phyloP scores from a whole-genome alignment of 768 basidiomycete species.

The Dioszegia hungarica region DNA sequence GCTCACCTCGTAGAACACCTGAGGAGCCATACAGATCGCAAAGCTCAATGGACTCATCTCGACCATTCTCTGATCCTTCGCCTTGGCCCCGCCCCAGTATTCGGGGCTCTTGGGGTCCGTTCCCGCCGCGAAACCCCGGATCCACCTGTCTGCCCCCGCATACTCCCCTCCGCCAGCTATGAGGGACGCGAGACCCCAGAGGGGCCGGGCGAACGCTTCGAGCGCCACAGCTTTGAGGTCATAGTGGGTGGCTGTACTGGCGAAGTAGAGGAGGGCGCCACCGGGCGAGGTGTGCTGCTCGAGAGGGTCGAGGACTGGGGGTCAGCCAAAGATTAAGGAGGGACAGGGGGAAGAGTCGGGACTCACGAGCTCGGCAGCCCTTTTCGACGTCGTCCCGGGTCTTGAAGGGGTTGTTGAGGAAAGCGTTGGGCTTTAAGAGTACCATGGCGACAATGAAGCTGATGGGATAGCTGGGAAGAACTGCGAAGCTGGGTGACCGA shows the following conservation, averaged over 20 bases:
- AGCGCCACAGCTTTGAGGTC: constrained; percentile 65
- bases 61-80: constrained; percentile 76
- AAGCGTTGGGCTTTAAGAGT: constrained; percentile 31
- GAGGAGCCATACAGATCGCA: constrained; percentile 61
- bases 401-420: constrained; percentile 57
- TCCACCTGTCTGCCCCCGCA: constrained; percentile 60
- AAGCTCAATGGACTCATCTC: constrained; percentile 75
- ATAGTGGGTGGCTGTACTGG: constrained; percentile 64
- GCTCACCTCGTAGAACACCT: constrained; percentile 55
- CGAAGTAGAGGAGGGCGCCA: constrained; percentile 66
- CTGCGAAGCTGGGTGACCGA: not conserved
- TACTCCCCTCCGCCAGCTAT: constrained; percentile 63
- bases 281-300: constrained; percentile 67
- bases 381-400: constrained; percentile 60
- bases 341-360: not conserved
- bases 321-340: not conserved
- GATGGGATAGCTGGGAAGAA: not conserved
- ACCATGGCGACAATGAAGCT: constrained; percentile 20
- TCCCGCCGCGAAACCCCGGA: constrained; percentile 62
- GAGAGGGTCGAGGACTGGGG: constrained; percentile 60
- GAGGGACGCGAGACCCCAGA: constrained; percentile 68
- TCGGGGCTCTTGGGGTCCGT: constrained; percentile 64
- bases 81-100: constrained; percentile 71
- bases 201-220: constrained; percentile 70
- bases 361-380: constrained; percentile 53